Conservation (phyloP, 345 rosid species). For the Rhizophora mangle region DNA sequence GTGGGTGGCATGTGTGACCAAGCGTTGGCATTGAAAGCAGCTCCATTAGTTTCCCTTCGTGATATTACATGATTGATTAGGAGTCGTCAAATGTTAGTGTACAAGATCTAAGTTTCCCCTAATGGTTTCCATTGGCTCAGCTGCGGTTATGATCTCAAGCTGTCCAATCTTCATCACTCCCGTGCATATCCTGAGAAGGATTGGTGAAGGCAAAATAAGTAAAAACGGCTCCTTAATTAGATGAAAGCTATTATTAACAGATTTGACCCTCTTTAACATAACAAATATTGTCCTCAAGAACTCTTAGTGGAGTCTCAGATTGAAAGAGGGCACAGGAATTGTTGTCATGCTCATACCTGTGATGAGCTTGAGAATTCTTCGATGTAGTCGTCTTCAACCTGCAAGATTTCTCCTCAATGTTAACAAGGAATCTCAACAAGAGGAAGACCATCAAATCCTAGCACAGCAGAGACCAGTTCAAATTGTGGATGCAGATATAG, state of each 20-base stretch:
- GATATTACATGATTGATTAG: neutral
- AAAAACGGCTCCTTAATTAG: neutral
- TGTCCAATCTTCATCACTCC: slow-evolving; percentile 54
- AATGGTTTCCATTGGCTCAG: neutral
- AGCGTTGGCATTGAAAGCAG: no score
- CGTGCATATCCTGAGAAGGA: slow-evolving; percentile 36
- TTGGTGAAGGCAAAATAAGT: neutral
- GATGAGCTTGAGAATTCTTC: slow-evolving; percentile 48
- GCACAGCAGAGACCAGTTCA: no score
- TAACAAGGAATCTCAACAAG: neutral
- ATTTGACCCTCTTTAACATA: neutral
- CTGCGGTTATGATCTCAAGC: slow-evolving; percentile 23
- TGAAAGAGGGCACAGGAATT: neutral
- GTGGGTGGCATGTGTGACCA: no score
- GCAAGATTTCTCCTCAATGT: slow-evolving; percentile 15
- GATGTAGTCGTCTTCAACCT: slow-evolving; percentile 48
- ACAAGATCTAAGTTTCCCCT: neutral
- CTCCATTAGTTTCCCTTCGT: neutral
- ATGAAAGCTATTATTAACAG: neutral
- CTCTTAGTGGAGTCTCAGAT: neutral
- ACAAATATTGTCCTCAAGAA: neutral
- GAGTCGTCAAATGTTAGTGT: neutral
- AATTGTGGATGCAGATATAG: no score
- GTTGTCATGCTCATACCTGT: slow-evolving; percentile 29
- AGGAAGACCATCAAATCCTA: neutral